phyloP scores from a whole-genome alignment of 306 rosid species.

The Abrus pulchellus region DNA sequence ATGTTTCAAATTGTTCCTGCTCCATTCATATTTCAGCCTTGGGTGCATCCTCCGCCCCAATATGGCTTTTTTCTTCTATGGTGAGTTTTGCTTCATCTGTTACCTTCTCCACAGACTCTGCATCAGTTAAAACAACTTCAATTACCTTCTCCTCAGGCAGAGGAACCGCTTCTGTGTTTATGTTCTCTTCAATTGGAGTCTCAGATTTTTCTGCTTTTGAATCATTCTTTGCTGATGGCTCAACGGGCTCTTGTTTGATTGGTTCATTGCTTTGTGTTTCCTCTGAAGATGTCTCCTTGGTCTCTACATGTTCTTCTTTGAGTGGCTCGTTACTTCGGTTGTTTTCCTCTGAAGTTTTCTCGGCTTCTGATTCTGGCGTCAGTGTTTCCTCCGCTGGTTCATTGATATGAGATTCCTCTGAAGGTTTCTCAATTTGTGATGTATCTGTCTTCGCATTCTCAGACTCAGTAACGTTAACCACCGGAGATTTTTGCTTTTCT shows the following conservation, averaged over 20 bases:
- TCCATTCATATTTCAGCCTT: conserved; percentile 23
- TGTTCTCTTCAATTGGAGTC: conserved; percentile 2
- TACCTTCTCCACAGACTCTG: conserved; percentile 36
- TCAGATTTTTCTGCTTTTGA: background rate
- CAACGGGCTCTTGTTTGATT: conserved; percentile 5
- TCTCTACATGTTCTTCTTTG: conserved; percentile 11
- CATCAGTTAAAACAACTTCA: conserved; percentile 19
- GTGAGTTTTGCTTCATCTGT: conserved; percentile 31
- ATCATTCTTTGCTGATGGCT: background rate
- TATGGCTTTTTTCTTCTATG: conserved; percentile 19
- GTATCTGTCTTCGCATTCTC: conserved; percentile 24
- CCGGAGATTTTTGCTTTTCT: conserved; percentile 28
- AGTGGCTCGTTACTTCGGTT: background rate
- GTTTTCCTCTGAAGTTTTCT: background rate
- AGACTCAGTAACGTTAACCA: background rate
- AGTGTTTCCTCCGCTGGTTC: background rate
- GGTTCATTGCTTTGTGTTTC: conserved; percentile 28
- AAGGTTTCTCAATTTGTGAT: conserved; percentile 16
- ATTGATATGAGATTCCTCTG: background rate
- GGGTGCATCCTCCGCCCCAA: conserved; percentile 7
- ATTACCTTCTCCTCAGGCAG: conserved; percentile 41
- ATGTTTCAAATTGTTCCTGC: background rate
- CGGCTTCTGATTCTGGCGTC: background rate
- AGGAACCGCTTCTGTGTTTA: background rate
- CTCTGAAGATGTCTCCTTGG: conserved; percentile 1